Percentiles rank a stretch among this genome's conserved stretches.
Conservation (phyloP, 495 filamentous ascomycete genomes). For the Penicillium herquei region DNA sequence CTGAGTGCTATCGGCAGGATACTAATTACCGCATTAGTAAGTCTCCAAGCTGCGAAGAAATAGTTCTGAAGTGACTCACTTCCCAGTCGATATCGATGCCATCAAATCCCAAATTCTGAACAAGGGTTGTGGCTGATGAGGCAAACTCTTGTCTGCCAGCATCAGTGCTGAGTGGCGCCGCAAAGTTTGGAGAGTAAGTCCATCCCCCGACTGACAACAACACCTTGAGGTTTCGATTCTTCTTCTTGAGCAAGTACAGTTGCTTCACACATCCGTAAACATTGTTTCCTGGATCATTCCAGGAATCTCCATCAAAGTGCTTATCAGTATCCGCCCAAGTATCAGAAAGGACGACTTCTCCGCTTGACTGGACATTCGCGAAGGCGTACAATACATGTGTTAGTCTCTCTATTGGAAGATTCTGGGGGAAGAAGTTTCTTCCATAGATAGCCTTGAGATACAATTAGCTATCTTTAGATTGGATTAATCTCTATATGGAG, state of each 20-base stretch:
- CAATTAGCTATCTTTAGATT: not conserved
- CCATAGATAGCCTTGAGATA: conserved; percentile 64
- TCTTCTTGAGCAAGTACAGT: conserved; percentile 75
- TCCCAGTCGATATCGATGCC: conserved; percentile 66
- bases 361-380: conserved; percentile 62
- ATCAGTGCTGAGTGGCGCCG: conserved; percentile 58
- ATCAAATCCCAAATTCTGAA: conserved; percentile 64
- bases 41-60: not conserved
- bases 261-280: conserved; percentile 89
- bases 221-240: conserved; percentile 76
- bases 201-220: conserved; percentile 69
- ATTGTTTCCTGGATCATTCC: conserved; percentile 68
- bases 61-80: conserved; percentile 21
- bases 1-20: conserved; percentile 40
- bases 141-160: conserved; percentile 64
- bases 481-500: too few relatives aligned
- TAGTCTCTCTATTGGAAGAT: conserved; percentile 70
- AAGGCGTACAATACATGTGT: conserved; percentile 90
- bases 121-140: conserved; percentile 58
- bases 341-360: conserved; percentile 76
- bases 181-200: conserved; percentile 74
- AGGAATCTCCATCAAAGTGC: conserved; percentile 76
- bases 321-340: conserved; percentile 75
- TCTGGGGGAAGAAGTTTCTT: conserved; percentile 69
- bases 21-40: conserved; percentile 16